Conservation (phyloP, 2,329 filamentous ascomycete genomes). For the Dactylellina sp. region DNA sequence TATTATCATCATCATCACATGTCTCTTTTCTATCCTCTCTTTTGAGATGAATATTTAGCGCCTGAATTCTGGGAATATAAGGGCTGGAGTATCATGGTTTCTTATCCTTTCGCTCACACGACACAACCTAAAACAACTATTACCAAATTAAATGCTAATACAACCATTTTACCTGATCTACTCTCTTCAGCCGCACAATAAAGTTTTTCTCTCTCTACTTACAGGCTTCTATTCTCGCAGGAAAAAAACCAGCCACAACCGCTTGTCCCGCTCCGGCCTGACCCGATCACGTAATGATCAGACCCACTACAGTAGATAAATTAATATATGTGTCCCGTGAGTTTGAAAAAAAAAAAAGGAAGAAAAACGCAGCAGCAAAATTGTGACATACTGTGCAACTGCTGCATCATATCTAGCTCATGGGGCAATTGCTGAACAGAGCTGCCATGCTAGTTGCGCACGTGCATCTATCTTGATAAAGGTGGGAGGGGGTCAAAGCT, state of each 20-base stretch:
- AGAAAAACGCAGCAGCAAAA: not conserved
- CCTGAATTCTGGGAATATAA: conserved; percentile 35
- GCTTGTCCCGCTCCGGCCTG: conserved; percentile 42
- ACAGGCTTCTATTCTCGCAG: conserved; percentile 6
- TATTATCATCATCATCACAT: conserved; percentile 23
- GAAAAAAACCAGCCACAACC: conserved; percentile 32
- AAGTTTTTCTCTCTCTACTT: conserved; percentile 8
- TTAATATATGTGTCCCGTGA: conserved; percentile 9
- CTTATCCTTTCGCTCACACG: conserved; percentile 16
- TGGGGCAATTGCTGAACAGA: conserved; percentile 24
- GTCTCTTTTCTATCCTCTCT: conserved; percentile 11
- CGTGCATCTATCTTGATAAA: conserved; percentile 18
- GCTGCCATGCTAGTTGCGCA: conserved; percentile 9
- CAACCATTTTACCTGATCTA: not conserved
- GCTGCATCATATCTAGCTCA: conserved; percentile 10
- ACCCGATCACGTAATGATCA: conserved; percentile 19
- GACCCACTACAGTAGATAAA: conserved; percentile 6
- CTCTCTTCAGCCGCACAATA: not conserved
- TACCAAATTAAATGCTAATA: conserved; percentile 19
- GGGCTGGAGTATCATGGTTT: conserved; percentile 45
- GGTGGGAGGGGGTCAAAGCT: conserved; percentile 39
- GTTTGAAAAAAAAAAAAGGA: conserved; percentile 3
- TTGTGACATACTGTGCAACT: conserved; percentile 27
- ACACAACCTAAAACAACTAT: conserved; percentile 1
- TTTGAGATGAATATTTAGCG: conserved; percentile 40